A percentile compares a stretch with the other conserved stretches of the same genome.
These are phyloP conservation scores for Fraxinus nigra DNA, from an alignment of 305 asterid species.

Conservation along the genomic window DNA sequence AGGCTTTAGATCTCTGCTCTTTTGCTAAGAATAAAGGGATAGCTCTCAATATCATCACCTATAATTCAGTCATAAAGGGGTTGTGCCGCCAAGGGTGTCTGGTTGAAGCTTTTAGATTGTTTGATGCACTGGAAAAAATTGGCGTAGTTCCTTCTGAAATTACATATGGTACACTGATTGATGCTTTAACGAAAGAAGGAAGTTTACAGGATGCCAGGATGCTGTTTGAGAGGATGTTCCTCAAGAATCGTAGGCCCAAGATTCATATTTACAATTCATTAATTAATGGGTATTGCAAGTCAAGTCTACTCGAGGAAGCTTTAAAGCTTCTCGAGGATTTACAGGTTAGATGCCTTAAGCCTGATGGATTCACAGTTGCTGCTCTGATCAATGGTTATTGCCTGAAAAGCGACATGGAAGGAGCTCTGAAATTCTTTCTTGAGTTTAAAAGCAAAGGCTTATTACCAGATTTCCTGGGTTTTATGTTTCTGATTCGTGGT, in stretches of 20 bases:
- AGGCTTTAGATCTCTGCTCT: conserved; percentile 65
- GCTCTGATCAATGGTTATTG: conserved; percentile 71
- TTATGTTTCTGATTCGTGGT: conserved; percentile 63
- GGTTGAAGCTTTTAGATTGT: conserved; percentile 78
- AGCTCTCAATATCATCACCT: conserved; percentile 51
- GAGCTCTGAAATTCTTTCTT: conserved; percentile 59
- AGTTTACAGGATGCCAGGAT: conserved; percentile 55
- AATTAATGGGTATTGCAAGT: conserved; percentile 73
- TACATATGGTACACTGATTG: conserved; percentile 71
- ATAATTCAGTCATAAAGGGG: conserved; percentile 68
- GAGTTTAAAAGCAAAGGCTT: conserved; percentile 49
- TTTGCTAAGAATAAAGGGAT: conserved; percentile 48
- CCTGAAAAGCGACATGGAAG: conserved; percentile 84
- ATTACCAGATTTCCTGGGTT: conserved; percentile 80
- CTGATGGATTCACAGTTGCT: conserved; percentile 81
- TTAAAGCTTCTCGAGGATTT: conserved; percentile 55
- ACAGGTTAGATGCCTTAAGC: conserved; percentile 44
- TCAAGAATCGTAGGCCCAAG: conserved; percentile 44
- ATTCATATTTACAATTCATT: conserved; percentile 68
- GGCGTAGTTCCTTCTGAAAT: conserved; percentile 57
- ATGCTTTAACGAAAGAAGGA: conserved; percentile 70
- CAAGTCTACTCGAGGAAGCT: conserved; percentile 58
- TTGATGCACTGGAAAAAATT: conserved; percentile 62
- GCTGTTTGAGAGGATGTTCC: conserved; percentile 65
- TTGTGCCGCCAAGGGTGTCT: conserved; percentile 75